Evolutionary conservation across 805 yeast genomes (phyloP).

Genomic region (Wickerhamomyces xylosicus): DNA sequence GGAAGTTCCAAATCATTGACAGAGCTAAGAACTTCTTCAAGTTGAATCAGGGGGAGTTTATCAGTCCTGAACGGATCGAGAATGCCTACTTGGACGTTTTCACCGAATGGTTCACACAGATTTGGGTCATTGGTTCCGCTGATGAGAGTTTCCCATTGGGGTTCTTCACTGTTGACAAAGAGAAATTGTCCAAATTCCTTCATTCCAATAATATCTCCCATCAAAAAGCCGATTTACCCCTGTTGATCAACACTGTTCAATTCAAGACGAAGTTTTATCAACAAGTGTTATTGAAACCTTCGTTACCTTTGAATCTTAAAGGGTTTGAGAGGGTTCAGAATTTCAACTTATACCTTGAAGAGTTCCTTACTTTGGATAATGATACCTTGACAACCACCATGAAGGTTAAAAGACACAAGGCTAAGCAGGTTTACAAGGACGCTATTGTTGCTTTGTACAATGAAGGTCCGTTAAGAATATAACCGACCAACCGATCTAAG

Average conservation of each 20-base stretch:
- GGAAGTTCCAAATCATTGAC: constrained; percentile 46
- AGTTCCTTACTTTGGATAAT: constrained; percentile 49
- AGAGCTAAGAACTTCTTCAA: constrained; percentile 58
- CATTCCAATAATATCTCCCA: background rate
- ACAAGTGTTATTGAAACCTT: background rate
- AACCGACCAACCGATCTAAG: too few relatives aligned
- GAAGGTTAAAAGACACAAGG: constrained; percentile 41
- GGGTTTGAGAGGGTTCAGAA: constrained; percentile 59
- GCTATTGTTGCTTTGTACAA: constrained; percentile 33
- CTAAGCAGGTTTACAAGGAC: constrained; percentile 31
- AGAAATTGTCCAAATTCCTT: constrained; percentile 7
- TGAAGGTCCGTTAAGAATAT: constrained; percentile 34
- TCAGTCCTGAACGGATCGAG: constrained; percentile 61
- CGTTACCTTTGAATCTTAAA: constrained; percentile 22
- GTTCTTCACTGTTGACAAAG: constrained; percentile 43
- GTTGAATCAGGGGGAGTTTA: constrained; percentile 44
- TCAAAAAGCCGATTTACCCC: constrained; percentile 1
- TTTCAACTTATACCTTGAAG: constrained; percentile 33
- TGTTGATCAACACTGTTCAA: constrained; percentile 1
- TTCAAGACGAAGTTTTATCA: constrained; percentile 1
- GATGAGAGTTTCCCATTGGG: constrained; percentile 39
- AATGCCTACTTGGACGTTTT: constrained; percentile 36
- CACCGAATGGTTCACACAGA: constrained; percentile 32
- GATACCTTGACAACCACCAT: constrained; percentile 59
- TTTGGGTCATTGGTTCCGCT: constrained; percentile 49